Conservation (phyloP, 441 rosid genomes). For the Gossypium davidsonii region DNA sequence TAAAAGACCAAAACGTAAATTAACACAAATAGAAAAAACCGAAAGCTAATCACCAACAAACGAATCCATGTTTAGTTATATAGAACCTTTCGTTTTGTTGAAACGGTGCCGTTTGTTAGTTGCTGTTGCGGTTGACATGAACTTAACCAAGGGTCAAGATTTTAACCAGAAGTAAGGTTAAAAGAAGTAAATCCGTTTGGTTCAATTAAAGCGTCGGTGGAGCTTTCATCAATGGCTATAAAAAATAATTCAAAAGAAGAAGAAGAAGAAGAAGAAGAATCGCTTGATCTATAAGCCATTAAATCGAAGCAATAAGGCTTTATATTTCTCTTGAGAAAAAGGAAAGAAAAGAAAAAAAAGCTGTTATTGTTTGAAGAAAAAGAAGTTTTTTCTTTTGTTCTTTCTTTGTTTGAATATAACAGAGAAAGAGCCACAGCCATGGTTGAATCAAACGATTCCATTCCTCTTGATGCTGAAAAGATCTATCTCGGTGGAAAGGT, state of each 20-base stretch:
- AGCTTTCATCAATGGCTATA: slow-evolving; percentile 23
- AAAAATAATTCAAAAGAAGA: neutral
- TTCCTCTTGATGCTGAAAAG: slow-evolving; percentile 68
- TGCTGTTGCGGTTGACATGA: neutral
- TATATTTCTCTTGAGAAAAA: slow-evolving; percentile 1
- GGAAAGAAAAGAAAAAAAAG: neutral
- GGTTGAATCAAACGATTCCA: slow-evolving; percentile 52
- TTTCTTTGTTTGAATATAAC: slow-evolving; percentile 18
- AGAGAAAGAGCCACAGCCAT: slow-evolving; percentile 44
- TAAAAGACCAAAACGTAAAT: neutral
- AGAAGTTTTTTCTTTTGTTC: neutral
- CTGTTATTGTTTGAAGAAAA: neutral
- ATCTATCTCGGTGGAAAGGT: slow-evolving; percentile 88
- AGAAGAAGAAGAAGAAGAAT: slow-evolving; percentile 12
- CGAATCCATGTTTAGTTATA: neutral
- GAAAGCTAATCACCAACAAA: neutral
- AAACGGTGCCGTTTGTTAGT: neutral
- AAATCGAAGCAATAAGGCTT: slow-evolving; percentile 14
- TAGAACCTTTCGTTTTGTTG: neutral
- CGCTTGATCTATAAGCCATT: slow-evolving; percentile 29
- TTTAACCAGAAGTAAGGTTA: neutral
- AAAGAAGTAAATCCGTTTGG: slow-evolving; percentile 4
- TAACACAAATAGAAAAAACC: neutral
- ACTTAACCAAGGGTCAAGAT: slow-evolving; percentile 13
- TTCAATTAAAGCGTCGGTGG: slow-evolving; percentile 43